These are phyloP conservation scores for Isabelozyma gotoi DNA, from an alignment of 805 yeast species.

Conservation along the genomic window DNA sequence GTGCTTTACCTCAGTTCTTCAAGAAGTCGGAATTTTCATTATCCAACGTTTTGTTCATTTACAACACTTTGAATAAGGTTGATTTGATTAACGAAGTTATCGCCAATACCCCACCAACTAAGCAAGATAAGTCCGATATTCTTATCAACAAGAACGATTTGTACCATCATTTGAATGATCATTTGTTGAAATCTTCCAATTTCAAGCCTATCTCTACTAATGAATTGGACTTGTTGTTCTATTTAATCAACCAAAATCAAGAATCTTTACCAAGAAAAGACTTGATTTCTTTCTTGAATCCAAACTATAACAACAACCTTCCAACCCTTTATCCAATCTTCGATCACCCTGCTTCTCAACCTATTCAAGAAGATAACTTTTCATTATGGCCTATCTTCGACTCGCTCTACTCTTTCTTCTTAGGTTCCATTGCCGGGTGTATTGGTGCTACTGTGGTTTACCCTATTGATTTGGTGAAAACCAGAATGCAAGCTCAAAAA, in stretches of 20 bases:
- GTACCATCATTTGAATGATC: slow-evolving; percentile 43
- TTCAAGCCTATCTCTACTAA: slow-evolving; percentile 40
- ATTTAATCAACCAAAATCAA: slow-evolving; percentile 36
- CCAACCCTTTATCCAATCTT: slow-evolving; percentile 35
- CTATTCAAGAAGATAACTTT: slow-evolving; percentile 38
- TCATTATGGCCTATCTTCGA: slow-evolving; percentile 54
- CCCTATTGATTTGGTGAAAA: slow-evolving; percentile 94
- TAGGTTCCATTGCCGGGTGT: slow-evolving; percentile 96
- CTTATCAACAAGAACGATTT: slow-evolving; percentile 41
- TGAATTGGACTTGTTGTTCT: slow-evolving; percentile 42
- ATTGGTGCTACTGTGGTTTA: slow-evolving; percentile 97
- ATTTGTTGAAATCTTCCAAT: slow-evolving; percentile 41
- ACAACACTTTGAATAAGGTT: slow-evolving; percentile 39
- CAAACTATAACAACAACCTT: slow-evolving; percentile 43
- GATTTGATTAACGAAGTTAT: slow-evolving; percentile 46
- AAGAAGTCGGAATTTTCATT: slow-evolving; percentile 30
- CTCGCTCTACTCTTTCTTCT: slow-evolving; percentile 79
- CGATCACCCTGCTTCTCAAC: slow-evolving; percentile 43
- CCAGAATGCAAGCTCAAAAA: slow-evolving; percentile 96
- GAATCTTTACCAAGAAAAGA: slow-evolving; percentile 42
- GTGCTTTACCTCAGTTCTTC: slow-evolving; percentile 35
- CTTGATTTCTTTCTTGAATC: slow-evolving; percentile 54
- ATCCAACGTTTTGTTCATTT: slow-evolving; percentile 38
- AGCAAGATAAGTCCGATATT: slow-evolving; percentile 40
- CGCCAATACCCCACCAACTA: slow-evolving; percentile 46